Evolutionary conservation across 2,329 filamentous ascomycete species (phyloP).

Genomic region (Westerdykella aurantiaca): DNA sequence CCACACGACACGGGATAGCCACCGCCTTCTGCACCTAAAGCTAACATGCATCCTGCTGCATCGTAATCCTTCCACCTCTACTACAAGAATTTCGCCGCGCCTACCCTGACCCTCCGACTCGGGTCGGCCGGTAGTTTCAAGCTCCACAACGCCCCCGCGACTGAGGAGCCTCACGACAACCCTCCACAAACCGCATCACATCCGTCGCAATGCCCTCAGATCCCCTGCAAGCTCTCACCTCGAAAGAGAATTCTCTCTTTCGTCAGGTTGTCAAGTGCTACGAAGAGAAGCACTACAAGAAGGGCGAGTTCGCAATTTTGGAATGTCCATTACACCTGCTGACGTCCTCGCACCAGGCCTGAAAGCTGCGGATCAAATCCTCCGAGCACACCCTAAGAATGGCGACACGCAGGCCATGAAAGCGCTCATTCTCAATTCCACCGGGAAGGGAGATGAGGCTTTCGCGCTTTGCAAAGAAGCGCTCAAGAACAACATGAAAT

Average conservation of each 20-base stretch:
- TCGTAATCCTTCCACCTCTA: background rate
- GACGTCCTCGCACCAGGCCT: conserved; percentile 53
- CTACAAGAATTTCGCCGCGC: too few species aligned
- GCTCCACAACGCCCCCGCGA: background rate
- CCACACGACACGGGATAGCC: background rate
- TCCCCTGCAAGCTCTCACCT: conserved; percentile 56
- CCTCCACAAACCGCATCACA: conserved; percentile 5
- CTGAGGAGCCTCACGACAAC: conserved; percentile 3
- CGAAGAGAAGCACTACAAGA: conserved; percentile 98
- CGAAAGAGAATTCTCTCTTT: conserved; percentile 93
- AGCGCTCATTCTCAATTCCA: conserved; percentile 87
- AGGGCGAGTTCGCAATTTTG: conserved; percentile 44
- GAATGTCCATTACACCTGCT: conserved; percentile 7
- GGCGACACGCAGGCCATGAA: conserved; percentile 99
- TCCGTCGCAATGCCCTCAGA: conserved; percentile 50
- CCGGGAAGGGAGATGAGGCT: conserved; percentile 88
- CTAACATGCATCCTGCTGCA: background rate
- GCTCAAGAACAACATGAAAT: conserved; percentile 95
- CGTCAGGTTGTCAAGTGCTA: conserved; percentile 91
- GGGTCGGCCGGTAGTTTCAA: conserved; percentile 2
- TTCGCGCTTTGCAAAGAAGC: conserved; percentile 90
- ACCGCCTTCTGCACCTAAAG: background rate
- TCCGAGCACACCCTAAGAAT: conserved; percentile 91
- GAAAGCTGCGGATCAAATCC: conserved; percentile 92
- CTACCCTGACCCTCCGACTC: conserved; percentile 2